Conservation (phyloP, 306 rosid genomes). For the Senna siamea region DNA sequence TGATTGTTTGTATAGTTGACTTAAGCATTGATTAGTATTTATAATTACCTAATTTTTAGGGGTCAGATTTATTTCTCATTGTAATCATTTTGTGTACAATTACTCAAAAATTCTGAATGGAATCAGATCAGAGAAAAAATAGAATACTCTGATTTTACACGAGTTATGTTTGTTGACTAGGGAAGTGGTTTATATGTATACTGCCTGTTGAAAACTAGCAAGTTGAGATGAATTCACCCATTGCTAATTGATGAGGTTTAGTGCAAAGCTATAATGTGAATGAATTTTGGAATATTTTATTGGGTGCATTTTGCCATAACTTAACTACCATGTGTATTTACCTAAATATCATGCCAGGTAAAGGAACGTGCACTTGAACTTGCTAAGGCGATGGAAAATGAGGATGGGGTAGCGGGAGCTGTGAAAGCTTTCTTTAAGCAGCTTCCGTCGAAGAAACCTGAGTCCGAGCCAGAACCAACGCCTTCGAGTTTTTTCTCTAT, state of each 20-base stretch:
- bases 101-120: no score
- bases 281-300: neutral
- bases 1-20: no score
- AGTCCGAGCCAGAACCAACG: conserved; percentile 48
- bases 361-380: conserved; percentile 63
- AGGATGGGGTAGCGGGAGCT: conserved; percentile 82
- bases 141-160: no score
- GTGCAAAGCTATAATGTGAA: neutral
- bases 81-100: no score
- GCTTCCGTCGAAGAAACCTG: conserved; percentile 44
- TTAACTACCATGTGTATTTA: neutral
- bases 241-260: neutral
- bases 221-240: neutral
- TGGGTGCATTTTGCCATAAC: conserved; percentile 2
- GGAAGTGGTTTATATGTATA: neutral
- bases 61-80: no score
- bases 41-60: no score
- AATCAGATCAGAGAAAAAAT: no score
- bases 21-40: no score
- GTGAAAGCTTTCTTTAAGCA: conserved; percentile 79
- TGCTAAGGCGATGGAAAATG: conserved; percentile 69
- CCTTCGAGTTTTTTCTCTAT: conserved; percentile 49
- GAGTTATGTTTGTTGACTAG: no score
- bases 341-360: conserved; percentile 51
- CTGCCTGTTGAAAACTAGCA: neutral